A percentile compares a stretch with the other conserved stretches of the same genome.
Evolutionary conservation across 2,329 filamentous ascomycete species (phyloP).

Genomic region (Colletotrichum caudatum): DNA sequence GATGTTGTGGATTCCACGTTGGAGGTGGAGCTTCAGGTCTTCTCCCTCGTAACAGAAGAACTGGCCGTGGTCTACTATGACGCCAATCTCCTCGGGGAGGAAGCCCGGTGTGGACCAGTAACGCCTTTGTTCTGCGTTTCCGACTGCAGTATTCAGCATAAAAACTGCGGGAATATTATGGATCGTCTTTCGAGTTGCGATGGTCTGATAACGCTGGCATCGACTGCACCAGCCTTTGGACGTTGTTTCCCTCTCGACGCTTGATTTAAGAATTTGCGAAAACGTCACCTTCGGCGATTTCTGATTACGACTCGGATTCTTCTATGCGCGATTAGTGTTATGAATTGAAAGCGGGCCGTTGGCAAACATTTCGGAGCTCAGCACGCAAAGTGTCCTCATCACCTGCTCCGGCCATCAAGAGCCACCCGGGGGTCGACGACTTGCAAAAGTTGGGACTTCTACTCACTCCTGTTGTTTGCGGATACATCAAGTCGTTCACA

Average conservation of each 20-base stretch:
- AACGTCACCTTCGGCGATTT: conserved; percentile 75
- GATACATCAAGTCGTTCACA: conserved; percentile 89
- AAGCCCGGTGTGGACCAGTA: conserved; percentile 92
- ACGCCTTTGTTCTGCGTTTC: conserved; percentile 77
- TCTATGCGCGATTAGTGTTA: conserved; percentile 52
- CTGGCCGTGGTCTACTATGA: conserved; percentile 90
- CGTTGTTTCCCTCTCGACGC: conserved; percentile 88
- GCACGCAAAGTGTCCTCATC: conserved; percentile 15
- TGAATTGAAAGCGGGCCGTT: neutral
- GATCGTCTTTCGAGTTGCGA: conserved; percentile 87
- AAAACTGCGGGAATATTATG: conserved; percentile 86
- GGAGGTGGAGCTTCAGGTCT: conserved; percentile 83
- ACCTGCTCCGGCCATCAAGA: conserved; percentile 38
- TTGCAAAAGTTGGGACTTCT: too few species aligned
- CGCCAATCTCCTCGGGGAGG: conserved; percentile 92
- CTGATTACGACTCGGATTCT: conserved; percentile 60
- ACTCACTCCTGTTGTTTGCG: conserved; percentile 28
- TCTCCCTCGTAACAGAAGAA: conserved; percentile 96
- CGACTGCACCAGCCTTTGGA: conserved; percentile 93
- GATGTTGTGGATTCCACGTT: conserved; percentile 83
- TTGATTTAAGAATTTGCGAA: conserved; percentile 91
- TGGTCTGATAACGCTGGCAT: conserved; percentile 90
- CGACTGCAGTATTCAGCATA: conserved; percentile 86
- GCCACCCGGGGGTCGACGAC: neutral
- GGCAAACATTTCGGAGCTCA: neutral